Evolutionary conservation across 2,329 filamentous ascomycete genomes (phyloP), one percentile per base, ranked within the genome.

Genomic region (Cladosporium sp.): DNA sequence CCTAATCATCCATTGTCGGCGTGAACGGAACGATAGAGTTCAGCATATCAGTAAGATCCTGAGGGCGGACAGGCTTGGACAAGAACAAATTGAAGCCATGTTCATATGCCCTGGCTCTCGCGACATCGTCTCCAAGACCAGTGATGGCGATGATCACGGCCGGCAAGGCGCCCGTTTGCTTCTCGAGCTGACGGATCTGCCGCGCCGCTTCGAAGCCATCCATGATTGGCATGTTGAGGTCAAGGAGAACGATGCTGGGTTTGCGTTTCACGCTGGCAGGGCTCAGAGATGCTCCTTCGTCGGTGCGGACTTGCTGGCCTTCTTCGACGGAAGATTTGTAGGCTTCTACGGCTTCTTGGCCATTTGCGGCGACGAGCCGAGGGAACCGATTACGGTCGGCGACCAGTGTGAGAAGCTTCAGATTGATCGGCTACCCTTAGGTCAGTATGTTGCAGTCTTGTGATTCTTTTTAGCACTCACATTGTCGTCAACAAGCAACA

Each of bases 241-340:
- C 74, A 73, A 78, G 77, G 13, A 77, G 67, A 3, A 78, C 69
- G 32, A 75, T 68, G 39, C 70, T 69, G 4, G 47, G 34, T 20
- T 34, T 27, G 7, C 5, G 22, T 5, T 5, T 24, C 9, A 11
- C 7, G 17, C 29, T 17, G 37, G 19, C 11, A 5, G 4, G 22
- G 9, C 5, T 4, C n/a, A n/a, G 12, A 6, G 15, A 3, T 18
- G 22, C 18, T n/a, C n/a, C n/a, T n/a, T n/a, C 27, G 3, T 15
- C 11, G 13, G 9, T 37, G 12, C 15, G 8, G 2, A 9, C 37
- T 15, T 32, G 12, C 9, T 5, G 19, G 19, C 7, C 12, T 29
- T 19, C n/a, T 11, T 43, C 45, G 34, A 19, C 34, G 51, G n/a
- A 40, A 51, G 57, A 41, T 34, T 71, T 67, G 50, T 73, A 71